phyloP scores from a whole-genome alignment of 116 monocot genomes.

The Papilionanthe hybrid region DNA sequence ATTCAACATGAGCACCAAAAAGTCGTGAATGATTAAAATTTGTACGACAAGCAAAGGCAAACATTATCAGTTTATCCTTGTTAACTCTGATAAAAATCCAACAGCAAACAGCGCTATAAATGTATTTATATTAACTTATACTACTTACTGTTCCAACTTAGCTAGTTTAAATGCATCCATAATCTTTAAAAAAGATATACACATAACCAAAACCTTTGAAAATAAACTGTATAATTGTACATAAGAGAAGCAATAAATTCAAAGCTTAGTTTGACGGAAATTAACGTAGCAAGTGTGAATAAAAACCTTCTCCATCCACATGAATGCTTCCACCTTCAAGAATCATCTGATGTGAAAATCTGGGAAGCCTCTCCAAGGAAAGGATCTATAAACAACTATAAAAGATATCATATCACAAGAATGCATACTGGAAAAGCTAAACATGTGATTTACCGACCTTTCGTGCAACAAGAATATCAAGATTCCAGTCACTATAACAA shows the following conservation, averaged over 20 bases:
- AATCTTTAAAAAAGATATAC: background rate
- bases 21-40: background rate
- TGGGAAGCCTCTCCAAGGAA: conserved; percentile 57
- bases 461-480: conserved; percentile 71
- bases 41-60: background rate
- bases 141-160: background rate
- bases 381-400: conserved; percentile 50
- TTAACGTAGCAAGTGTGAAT: background rate
- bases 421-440: conserved; percentile 5
- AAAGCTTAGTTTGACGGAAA: background rate
- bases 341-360: conserved; percentile 77
- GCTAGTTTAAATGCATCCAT: background rate
- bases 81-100: background rate
- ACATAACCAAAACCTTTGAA: background rate
- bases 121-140: background rate
- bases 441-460: conserved; percentile 43
- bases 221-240: background rate
- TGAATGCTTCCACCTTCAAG: conserved; percentile 99
- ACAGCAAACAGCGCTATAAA: background rate
- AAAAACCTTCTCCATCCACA: conserved; percentile 92
- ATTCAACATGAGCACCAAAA: background rate
- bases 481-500: conserved; percentile 89
- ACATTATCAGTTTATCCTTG: background rate
- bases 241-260: conserved; percentile 10
- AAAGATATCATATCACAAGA: background rate